phyloP scores from a whole-genome alignment of 1,139 yeast species.

The Taiozyma sp. region DNA sequence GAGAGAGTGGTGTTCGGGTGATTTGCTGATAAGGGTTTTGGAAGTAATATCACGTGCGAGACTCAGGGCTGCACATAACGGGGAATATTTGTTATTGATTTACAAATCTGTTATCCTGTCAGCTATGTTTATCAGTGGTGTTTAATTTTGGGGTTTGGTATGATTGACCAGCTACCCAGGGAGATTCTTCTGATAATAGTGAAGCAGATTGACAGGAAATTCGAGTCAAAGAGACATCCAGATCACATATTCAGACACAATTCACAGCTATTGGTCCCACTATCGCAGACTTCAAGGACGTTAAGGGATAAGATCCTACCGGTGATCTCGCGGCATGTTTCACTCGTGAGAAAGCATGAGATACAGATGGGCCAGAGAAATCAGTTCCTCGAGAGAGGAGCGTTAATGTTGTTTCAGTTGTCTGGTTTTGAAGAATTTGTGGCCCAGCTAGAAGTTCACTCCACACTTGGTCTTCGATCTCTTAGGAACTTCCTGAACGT shows the following conservation, averaged over 20 bases:
- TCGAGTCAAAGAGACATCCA: conserved; percentile 3
- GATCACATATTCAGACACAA: conserved; percentile 7
- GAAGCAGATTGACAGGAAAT: background rate
- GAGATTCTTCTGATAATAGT: conserved; percentile 8
- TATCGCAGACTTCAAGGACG: conserved; percentile 8
- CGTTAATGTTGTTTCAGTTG: background rate
- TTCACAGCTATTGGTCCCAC: conserved; percentile 1
- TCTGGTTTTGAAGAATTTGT: conserved; percentile 3
- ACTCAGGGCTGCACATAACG: background rate
- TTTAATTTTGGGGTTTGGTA: background rate
- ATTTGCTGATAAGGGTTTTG: background rate
- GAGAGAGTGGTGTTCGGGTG: background rate
- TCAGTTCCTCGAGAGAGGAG: background rate
- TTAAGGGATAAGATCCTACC: conserved; percentile 7
- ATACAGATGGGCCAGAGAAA: background rate
- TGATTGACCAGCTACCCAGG: conserved; percentile 14
- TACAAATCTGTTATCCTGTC: background rate
- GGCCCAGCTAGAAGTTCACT: conserved; percentile 10
- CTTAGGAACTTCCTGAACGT: background rate
- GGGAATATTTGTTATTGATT: background rate
- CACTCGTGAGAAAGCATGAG: conserved; percentile 11
- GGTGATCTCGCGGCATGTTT: conserved; percentile 1
- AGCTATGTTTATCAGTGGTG: background rate
- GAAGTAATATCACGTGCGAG: background rate
- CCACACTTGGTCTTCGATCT: conserved; percentile 1